These are phyloP conservation scores for Cryptococcus sp. DNA, from an alignment of 1,284 basidiomycete species.

Conservation along the genomic window DNA sequence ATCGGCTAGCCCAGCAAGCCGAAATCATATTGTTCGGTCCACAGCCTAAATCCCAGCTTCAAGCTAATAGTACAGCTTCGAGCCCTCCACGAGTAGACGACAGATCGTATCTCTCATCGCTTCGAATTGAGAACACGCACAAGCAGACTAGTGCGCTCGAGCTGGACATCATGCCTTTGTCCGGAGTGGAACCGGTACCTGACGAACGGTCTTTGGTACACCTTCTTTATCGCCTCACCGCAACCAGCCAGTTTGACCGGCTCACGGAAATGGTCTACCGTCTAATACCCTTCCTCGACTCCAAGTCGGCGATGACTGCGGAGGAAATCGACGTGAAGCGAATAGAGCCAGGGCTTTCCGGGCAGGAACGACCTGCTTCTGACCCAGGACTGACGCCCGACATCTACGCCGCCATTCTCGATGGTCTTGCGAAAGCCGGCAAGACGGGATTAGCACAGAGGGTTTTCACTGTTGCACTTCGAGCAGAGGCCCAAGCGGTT, in stretches of 20 bases:
- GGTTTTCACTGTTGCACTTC: constrained; percentile 30
- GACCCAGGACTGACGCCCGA: constrained; percentile 17
- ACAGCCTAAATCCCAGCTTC: not conserved
- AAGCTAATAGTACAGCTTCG: not conserved
- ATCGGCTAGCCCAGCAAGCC: constrained; percentile 20
- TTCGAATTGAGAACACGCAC: not conserved
- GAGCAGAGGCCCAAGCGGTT: constrained; percentile 13
- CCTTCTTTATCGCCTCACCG: constrained; percentile 31
- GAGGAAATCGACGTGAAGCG: constrained; percentile 1
- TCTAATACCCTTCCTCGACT: constrained; percentile 38
- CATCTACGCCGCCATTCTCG: constrained; percentile 30
- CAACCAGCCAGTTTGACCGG: constrained; percentile 32
- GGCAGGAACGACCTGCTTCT: constrained; percentile 9
- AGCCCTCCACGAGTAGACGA: not conserved
- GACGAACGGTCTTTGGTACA: constrained; percentile 27
- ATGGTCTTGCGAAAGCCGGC: constrained; percentile 30
- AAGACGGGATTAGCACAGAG: constrained; percentile 38
- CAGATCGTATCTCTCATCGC: not conserved
- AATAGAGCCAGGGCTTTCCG: constrained; percentile 7
- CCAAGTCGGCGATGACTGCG: not conserved
- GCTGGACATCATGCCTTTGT: not conserved
- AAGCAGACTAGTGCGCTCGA: not conserved
- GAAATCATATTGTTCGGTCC: constrained; percentile 29
- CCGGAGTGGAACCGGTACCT: constrained; percentile 4
- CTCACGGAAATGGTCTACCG: constrained; percentile 28